Base-by-base conservation (phyloP, 257 asterid species). In the Capsicum baccatum region DNA sequence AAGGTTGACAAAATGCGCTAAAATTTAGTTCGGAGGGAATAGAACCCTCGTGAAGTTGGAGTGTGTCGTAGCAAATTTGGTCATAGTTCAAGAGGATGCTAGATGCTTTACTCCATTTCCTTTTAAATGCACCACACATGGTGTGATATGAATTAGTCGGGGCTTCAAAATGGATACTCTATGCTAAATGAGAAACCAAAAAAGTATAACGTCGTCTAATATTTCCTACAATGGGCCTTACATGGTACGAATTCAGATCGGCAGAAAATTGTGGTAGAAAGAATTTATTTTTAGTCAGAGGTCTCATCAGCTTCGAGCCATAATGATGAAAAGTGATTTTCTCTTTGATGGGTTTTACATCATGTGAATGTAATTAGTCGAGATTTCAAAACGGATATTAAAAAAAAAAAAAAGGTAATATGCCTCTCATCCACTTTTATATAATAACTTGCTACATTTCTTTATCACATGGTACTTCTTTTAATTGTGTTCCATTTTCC, bases 391-490 rank as follows among this genome's bases (percentile, higher is more conserved):
- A 39, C 0, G 0, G 7, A 68, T 37, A 39, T 0, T 3, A 2
- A 0, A 39, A 39, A n/a, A 16, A 9, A 15, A 8, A 69, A 39
- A 39, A 8, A 68, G 19, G 60, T 48, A 6, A 12, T 50, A 50
- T 74, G 19, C 44, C 7, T 21, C 12, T 21, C 81, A 74, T 48
- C 62, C 13, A 19, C 13, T 50, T 50, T 48, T 48, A 19, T 50
- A 74, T 50, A 44, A 74, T 74, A 74, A 19, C 81, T 74, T 74
- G 81, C 17, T 21, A 74, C 50, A 62, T 74, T 13, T 50, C 58
- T 50, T 50, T 74, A 50, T 50, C 44, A 12, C 62, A 50, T 12
- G 14, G 3, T 19, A 50, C 62, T 48, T 47, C 59, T 50, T 74
- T 74, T 9, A 21, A 21, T 50, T 73, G 11, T 2, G 12, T 50